Evolutionary conservation across 495 filamentous ascomycete genomes (phyloP), one percentile per base, ranked within the genome.

Genomic region (Talaromyces liani): DNA sequence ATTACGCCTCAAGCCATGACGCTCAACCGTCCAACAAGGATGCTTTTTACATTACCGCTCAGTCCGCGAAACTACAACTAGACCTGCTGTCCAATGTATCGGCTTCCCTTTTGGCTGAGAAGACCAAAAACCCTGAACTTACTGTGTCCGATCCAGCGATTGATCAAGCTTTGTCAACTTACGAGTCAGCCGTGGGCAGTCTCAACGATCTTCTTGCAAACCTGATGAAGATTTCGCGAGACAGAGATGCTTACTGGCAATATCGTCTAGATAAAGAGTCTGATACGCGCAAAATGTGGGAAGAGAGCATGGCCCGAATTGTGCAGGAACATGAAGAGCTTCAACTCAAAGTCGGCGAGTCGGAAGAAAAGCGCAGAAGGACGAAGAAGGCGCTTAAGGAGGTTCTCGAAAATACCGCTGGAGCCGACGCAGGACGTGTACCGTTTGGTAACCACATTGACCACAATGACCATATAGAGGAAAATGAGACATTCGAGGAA

Each of bases 231-330:
- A 98, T 98, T 68, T 92, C 92, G 16, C 84, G 89, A 63, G 94
- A 98, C 68, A 88, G 95, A 29, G 94, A 98, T 74, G 85, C 91
- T 0, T 96, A 97, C 70, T 98, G 94, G 94, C 92, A 97, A 72
- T 93, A 94, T 71, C 86, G 94, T 16, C 82, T 98, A 29, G 92
- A 93, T 69, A 87, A 91, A 39, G 94, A 98, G 73, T 87, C 86
- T 34, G 86, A 93, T 70, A 85, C 97, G 69, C 86, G 94, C 29
- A 86, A 89, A 53, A 87, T 98, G 83, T 98, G 95, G 94, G 94
- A 98, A 77, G 95, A 98, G 65, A 98, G 92, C 75, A 98, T 98
- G 94, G 90, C 92, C 5, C 85, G 88, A 58, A 87, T 98, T 24
- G 94, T 92, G 31, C 85, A 87, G 62, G 94, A 98, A 71, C 94